Conservation (phyloP, 768 basidiomycete species). For the Termitomyces heimii region DNA sequence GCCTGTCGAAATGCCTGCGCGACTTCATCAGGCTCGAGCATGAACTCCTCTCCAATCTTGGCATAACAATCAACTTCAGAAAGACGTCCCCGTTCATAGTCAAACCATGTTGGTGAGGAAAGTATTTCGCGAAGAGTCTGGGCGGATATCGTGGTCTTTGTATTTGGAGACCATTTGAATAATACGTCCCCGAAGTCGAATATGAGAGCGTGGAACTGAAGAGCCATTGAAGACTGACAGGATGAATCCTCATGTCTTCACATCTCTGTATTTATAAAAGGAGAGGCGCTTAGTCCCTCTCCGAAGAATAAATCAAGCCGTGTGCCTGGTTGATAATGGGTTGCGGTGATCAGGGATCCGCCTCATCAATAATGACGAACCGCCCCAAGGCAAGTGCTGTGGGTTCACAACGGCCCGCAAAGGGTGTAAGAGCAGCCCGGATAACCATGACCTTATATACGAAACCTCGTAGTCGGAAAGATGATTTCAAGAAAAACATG, state of each 20-base stretch:
- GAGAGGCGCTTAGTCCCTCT: background rate
- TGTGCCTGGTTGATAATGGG: constrained; percentile 14
- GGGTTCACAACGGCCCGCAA: constrained; percentile 5
- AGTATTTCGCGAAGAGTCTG: constrained; percentile 35
- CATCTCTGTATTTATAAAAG: constrained; percentile 11
- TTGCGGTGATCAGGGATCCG: constrained; percentile 3
- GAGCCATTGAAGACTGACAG: constrained; percentile 4
- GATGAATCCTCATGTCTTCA: background rate
- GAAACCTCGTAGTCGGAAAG: constrained; percentile 8
- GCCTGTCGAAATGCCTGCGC: constrained; percentile 39
- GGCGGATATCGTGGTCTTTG: constrained; percentile 36
- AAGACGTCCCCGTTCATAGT: constrained; percentile 45
- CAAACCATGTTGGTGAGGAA: constrained; percentile 41
- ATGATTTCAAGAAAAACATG: constrained; percentile 4
- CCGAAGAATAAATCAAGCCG: constrained; percentile 3
- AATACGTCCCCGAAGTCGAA: constrained; percentile 54
- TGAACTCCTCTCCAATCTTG: constrained; percentile 32
- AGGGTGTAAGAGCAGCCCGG: constrained; percentile 5
- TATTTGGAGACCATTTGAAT: constrained; percentile 46
- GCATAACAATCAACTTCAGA: constrained; percentile 38
- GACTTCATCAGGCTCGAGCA: constrained; percentile 31
- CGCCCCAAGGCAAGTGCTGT: constrained; percentile 15
- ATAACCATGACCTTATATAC: background rate
- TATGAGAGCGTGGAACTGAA: constrained; percentile 31
- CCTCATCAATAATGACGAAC: constrained; percentile 9